Base-by-base conservation (phyloP, 2,329 filamentous ascomycete genomes). In the Biscogniauxia sp. region DNA sequence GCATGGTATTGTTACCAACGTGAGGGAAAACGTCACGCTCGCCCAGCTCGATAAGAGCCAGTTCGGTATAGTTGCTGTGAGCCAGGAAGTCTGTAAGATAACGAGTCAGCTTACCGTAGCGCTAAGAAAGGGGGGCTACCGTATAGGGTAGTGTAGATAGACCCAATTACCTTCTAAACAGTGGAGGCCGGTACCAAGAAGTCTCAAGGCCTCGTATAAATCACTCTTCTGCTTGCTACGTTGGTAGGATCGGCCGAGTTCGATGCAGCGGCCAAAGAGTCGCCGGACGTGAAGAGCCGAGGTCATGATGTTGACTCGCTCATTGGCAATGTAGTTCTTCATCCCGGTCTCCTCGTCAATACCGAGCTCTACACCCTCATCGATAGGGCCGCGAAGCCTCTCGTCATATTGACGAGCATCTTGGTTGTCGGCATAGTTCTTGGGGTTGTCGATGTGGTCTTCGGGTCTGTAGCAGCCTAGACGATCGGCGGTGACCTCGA, bases 241-340 rank as follows among this genome's bases (percentile, higher is more conserved):
- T 61, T 81, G 82, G 75, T 94, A 97, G 53, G 82, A 83, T 61
- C 92, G 89, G 51, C 87, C 93, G n/a, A 95, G 85, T 69, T 94
- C 83, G 68, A 97, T 92, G 69, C 86, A 92, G 63, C 84, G 81
- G 53, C 81, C 77, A 65, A 97, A 91, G 1, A 96, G 85, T 64
- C 84, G 82, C 57, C 91, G 86, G 62, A 97, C 85, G 70, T 96
- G 87, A 54, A 82, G 80, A 60, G 93, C 90, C 54, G 92, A 96
- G 52, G 90, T 96, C 77, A 90, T 91, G 73, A 96, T 95, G 53
- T 86, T 85, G 60, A 84, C 78, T 55, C 85, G 79, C 74, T 97
- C 93, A 64, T 93, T 93, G 49, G 93, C 92, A 75, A 97, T 97
- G 77, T 97, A 97, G 75, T 93, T 95, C 80, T 98, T 98, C 78